Evolutionary conservation across 192 early-diverging fungal species (phyloP).

Genomic region (Gaertneriomyces semiglobifer): DNA sequence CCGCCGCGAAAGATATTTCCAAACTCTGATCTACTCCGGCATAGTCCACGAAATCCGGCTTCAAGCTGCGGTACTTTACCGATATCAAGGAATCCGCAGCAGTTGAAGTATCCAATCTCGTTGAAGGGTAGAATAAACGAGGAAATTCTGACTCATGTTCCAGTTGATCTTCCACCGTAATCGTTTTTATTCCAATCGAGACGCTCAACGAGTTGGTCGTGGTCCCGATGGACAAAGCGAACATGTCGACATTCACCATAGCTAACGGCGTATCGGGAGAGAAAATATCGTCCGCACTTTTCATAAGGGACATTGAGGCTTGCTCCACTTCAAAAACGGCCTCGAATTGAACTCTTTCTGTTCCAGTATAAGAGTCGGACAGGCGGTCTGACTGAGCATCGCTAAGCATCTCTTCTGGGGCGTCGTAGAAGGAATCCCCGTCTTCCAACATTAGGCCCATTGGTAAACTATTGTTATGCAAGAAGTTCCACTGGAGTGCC

Average conservation of each 20-base stretch:
- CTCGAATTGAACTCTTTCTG: constrained; percentile 26
- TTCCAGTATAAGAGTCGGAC: constrained; percentile 1
- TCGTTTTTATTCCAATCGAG: constrained; percentile 69
- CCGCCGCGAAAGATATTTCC: constrained; percentile 70
- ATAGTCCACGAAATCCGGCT: constrained; percentile 72
- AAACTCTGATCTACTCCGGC: constrained; percentile 77
- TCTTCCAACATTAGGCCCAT: constrained; percentile 28
- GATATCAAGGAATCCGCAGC: constrained; percentile 50
- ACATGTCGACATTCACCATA: constrained; percentile 65
- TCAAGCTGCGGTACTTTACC: constrained; percentile 70
- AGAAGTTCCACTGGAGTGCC: constrained; percentile 19
- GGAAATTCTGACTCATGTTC: constrained; percentile 49
- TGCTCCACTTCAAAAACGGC: constrained; percentile 68
- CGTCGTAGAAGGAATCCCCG: constrained; percentile 54
- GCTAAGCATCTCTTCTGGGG: constrained; percentile 40
- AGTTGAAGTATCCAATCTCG: constrained; percentile 6
- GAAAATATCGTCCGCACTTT: constrained; percentile 46
- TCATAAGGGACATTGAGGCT: constrained; percentile 61
- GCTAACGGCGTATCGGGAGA: constrained; percentile 54
- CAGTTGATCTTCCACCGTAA: constrained; percentile 69
- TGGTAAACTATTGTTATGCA: neutral
- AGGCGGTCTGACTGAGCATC: constrained; percentile 28
- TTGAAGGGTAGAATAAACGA: constrained; percentile 49
- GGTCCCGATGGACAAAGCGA: constrained; percentile 66
- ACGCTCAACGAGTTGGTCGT: constrained; percentile 74